These are phyloP conservation scores for Chytriomyces sp. DNA, from an alignment of 192 early-diverging fungal species.

Conservation along the genomic window DNA sequence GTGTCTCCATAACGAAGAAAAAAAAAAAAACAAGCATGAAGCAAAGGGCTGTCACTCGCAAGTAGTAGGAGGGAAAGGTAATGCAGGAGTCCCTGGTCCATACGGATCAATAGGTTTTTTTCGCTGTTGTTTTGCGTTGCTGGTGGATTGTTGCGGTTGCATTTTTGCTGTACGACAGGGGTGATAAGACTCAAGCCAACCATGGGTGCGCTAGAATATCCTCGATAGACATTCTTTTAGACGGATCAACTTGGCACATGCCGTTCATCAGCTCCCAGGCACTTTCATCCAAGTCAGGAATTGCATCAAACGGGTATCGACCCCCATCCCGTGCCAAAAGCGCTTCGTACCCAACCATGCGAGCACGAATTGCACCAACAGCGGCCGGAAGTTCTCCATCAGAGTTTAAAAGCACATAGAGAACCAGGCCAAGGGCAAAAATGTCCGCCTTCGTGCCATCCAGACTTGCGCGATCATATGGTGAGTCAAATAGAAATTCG, in stretches of 20 bases:
- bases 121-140: neutral
- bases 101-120: neutral
- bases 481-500: constrained; percentile 18
- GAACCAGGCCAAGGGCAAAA: constrained; percentile 33
- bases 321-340: neutral
- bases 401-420: constrained; percentile 23
- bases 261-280: constrained; percentile 18
- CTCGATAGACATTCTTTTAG: neutral
- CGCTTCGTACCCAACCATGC: constrained; percentile 5
- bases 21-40: too few relatives aligned
- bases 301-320: constrained; percentile 5
- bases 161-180: neutral
- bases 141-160: neutral
- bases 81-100: too few relatives aligned
- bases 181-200: neutral
- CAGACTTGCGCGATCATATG: neutral
- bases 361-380: neutral
- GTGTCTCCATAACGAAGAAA: too few relatives aligned
- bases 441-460: constrained; percentile 30
- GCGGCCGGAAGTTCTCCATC: constrained; percentile 14
- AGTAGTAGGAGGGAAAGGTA: neutral
- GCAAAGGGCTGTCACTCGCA: neutral
- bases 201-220: constrained; percentile 18
- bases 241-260: constrained; percentile 25
- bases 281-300: neutral